Base-by-base conservation (phyloP, 345 rosid genomes). In the Arabis hirsuta region DNA sequence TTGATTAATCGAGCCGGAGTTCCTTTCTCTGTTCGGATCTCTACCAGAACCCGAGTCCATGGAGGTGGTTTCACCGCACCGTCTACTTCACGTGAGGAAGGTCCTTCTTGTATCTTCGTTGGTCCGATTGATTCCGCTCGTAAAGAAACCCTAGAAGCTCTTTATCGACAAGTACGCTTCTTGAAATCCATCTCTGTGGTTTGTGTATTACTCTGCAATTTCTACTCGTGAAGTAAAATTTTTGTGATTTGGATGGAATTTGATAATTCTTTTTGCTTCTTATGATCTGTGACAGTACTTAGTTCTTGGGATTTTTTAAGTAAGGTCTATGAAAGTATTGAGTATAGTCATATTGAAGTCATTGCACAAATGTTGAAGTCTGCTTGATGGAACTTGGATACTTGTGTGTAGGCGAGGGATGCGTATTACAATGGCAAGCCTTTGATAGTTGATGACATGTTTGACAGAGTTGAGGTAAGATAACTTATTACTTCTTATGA, bases 121-220 rank as follows among this genome's bases (percentile, higher is more conserved):
- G 98, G 98, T 16, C 98, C 97, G 4, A 70, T 94, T 27, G 97
- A 94, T 73, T 89, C 96, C 31, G 98, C 98, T 32, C 87, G 91
- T 34, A 76, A 91, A 81, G 97, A 94, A 83, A 88, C 95, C n/a
- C 80, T 94, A 1, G 98, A 91, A 84, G 98, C 98, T 72, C 97
- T 94, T 20, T 94, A 94, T 72, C 62, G 73, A 63, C 98, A 93
- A 70, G 97, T 90, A 72, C 53, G 36, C 44, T 26, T 48, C 13
- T 55, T 54, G 29, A 55, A 45, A 38, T 46, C 58, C 19, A 16
- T 22, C 36, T 65, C 39, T 67, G 1, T 46, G 54, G 1, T 52
- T 34, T 55, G 9, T 54, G 24, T 34, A 47, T 32, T 1, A 36
- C 11, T 46, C 16, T 32, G 67, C 5, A 16, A 46, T 11, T 62